Conservation (phyloP, 2,329 filamentous ascomycete species). For the Daldinia sp. region DNA sequence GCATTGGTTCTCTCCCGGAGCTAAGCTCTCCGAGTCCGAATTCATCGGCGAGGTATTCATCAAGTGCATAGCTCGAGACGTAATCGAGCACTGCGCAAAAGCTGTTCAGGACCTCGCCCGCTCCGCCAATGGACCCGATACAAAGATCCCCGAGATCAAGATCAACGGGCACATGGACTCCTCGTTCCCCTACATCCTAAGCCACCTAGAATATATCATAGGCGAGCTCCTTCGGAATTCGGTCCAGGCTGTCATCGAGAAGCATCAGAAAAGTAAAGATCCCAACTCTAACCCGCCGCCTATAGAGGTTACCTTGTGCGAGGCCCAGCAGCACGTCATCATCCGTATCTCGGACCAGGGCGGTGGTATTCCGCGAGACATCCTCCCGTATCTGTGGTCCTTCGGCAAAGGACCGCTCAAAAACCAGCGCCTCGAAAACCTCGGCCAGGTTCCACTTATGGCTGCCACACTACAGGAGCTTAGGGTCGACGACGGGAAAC, state of each 20-base stretch:
- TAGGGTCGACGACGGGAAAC: slow-evolving; percentile 55
- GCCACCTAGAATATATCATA: slow-evolving; percentile 95
- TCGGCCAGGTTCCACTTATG: slow-evolving; percentile 87
- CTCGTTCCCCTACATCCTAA: slow-evolving; percentile 95
- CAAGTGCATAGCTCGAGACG: slow-evolving; percentile 88
- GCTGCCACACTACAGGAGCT: slow-evolving; percentile 93
- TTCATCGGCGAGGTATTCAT: slow-evolving; percentile 97
- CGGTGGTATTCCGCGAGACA: slow-evolving; percentile 85
- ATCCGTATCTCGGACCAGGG: slow-evolving; percentile 96
- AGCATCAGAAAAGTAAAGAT: slow-evolving; percentile 56
- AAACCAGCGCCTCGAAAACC: slow-evolving; percentile 80
- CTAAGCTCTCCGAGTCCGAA: slow-evolving; percentile 75
- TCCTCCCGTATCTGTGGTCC: slow-evolving; percentile 92
- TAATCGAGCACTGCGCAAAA: slow-evolving; percentile 82
- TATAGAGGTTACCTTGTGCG: slow-evolving; percentile 93
- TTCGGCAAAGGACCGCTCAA: slow-evolving; percentile 92
- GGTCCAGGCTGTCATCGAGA: slow-evolving; percentile 89
- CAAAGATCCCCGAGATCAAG: slow-evolving; percentile 79
- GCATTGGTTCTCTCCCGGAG: slow-evolving; percentile 86
- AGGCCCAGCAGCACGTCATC: slow-evolving; percentile 93
- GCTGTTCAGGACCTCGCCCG: slow-evolving; percentile 78
- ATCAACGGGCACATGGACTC: slow-evolving; percentile 87
- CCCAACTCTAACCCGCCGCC: slow-evolving; percentile 68
- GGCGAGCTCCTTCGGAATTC: slow-evolving; percentile 95
- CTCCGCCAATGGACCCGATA: slow-evolving; percentile 75